Base-by-base conservation (phyloP, 768 basidiomycete species). In the Albatrellus ellisii region DNA sequence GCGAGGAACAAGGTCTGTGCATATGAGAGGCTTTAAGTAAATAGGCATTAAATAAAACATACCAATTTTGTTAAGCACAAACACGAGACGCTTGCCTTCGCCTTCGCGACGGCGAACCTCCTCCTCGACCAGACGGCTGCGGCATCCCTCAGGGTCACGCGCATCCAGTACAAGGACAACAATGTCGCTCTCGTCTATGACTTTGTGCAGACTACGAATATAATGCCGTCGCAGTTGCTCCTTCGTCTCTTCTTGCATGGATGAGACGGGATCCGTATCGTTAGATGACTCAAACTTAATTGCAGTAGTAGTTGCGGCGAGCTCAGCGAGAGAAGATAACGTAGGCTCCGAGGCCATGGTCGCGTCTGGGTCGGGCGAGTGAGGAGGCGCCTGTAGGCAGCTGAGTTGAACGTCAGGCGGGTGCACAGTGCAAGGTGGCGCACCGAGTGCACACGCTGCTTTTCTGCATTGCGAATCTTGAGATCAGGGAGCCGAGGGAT, bases 11-110 rank as follows among this genome's bases (percentile, higher is more conserved):
- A 99, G 74, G 59, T 97, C 92, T 95, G 51, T 12, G 11, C 4
- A 34, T 39, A 25, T 34, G 21, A 32, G 10, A 40, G n/a, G 17
- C 17, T 36, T 14, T 42, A 31, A 17, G 29, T 36, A 9, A 22
- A 6, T 21, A 32, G 26, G 7, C 24, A 33, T 43, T 21, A 36
- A 17, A 11, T 10, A 10, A 12, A 20, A 62, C 79, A 44, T 46
- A 90, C 94, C 94, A 44, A 95, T 84, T 65, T 99, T 97, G 60
- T 97, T 98, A n/a, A 99, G 59, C 2, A 97, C 88, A 41, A 90
- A 88, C 2, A 99, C 78, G 24, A 98, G 64, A 56, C 78, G 85
- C 67, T 99, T 99, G 6, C 91, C 86, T 48, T 94, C 86, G 18
- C 65, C 66, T 56, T 92, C 90, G 26, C 85, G 69, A 48, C 87